These are phyloP conservation scores for Penicillium hordei DNA, from an alignment of 2,329 filamentous ascomycete genomes.

Conservation along the genomic window DNA sequence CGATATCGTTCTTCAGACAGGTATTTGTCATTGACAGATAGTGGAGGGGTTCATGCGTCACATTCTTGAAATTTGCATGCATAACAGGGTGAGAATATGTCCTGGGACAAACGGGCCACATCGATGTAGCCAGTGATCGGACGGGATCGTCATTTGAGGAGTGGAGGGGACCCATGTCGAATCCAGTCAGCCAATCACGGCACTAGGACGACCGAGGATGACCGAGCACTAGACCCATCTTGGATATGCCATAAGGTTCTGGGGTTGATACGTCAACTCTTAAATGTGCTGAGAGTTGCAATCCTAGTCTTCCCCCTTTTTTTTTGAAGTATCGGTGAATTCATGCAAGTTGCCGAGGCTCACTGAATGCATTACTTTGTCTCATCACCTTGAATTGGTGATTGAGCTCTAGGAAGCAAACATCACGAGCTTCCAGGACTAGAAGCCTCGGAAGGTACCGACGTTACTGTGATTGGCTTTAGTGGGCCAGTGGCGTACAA, in stretches of 20 bases:
- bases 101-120: neutral
- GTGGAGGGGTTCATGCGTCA: conserved; percentile 18
- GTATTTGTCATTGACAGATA: conserved; percentile 1
- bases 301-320: neutral
- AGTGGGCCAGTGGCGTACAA: conserved; percentile 4
- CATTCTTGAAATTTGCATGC: conserved; percentile 14
- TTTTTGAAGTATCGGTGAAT: neutral
- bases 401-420: neutral
- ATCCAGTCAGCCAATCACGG: conserved; percentile 1
- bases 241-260: conserved; percentile 12
- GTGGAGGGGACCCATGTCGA: neutral
- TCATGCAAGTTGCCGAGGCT: neutral
- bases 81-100: neutral
- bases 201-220: conserved; percentile 4
- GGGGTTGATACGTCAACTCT: conserved; percentile 27
- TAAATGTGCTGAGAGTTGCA: neutral
- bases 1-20: neutral
- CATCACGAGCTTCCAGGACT: conserved; percentile 1
- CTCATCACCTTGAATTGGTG: neutral
- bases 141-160: neutral
- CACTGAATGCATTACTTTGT: neutral
- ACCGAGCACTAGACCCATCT: conserved; percentile 13
- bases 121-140: conserved; percentile 21
- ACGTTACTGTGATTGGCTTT: conserved; percentile 8
- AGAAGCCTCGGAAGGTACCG: conserved; percentile 15